Base-by-base conservation (phyloP, 345 rosid species). In the Orychophragmus violaceus region DNA sequence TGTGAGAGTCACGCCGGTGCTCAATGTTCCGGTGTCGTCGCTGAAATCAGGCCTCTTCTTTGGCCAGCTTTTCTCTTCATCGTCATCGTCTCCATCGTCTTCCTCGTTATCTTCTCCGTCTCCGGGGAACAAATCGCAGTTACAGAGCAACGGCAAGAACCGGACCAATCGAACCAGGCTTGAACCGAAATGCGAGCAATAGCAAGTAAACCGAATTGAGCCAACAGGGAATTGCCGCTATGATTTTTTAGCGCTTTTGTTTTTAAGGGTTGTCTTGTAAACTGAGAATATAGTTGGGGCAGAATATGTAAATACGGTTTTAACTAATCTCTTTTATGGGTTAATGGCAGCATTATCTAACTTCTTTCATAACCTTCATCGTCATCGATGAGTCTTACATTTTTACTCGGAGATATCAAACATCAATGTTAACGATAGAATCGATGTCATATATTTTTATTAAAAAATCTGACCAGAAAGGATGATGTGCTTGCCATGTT, bases 21-120 rank as follows among this genome's bases (percentile, higher is more conserved):
- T 87, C 6, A 87, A 87, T 71, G 90, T 87, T n/a, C 95, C 95
- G 7, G 86, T 87, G 19, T 76, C 83, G 59, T 84, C 92, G 0
- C 67, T 84, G 0, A 79, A 82, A 36, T 82, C 87, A 3, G 79
- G 88, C 6, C 59, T 74, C 12, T 84, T 86, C 9, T 82, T 87
- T 11, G 84, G 86, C 0, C 90, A 85, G 52, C 62, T 83, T 10
- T 85, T 87, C 63, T 75, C 88, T 3, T 74, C 85, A 5, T 62
- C 42, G 6, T 36, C 42, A n/a, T n/a, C n/a, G n/a, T n/a, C 87
- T 2, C 70, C 85, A 5, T 62, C 42, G 6, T 36, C 42, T 4
- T 4, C 69, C 1, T 62, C 75, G 0, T 27, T 32, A 2, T 36
- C 76, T 4, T 76, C 21, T 53, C 80, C 71, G 16, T 54, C 64